Evolutionary conservation across 495 filamentous ascomycete species (phyloP), one percentile per base, ranked within the genome.

Genomic region (Xylaria venustula): DNA sequence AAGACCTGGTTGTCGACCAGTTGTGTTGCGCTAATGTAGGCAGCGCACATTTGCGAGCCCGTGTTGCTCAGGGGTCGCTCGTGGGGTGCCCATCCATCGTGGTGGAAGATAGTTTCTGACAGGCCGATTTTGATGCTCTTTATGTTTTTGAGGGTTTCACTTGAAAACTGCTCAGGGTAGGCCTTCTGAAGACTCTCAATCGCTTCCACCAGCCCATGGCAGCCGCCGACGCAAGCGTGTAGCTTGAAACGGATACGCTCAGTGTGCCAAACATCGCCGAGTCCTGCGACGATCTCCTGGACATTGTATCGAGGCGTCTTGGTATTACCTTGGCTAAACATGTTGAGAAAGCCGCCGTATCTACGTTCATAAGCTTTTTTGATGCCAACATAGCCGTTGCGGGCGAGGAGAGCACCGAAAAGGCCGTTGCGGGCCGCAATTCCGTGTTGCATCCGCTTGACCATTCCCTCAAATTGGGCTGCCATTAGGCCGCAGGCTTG

Each of bases 361-460:
- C 51, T 58, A 22, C 74, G 61, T 50, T 81, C 77, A 32, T 72
- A 76, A 0, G 81, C 73, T 41, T 77, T 73, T 54, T 78, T 74
- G 45, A 82, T 80, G 0, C 79, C 80, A 6, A 61, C 58, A 62
- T 82, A 81, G 0, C 69, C 73, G 2, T 54, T 50, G 14, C 67
- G 59, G 3, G 77, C 75, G 40, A 80, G 47, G 9, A 81, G 49
- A 3, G 77, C 73, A 0, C 55, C 75, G 28, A 81, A 68, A 1
- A 80, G 71, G 0, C 77, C 78, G 45, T 75, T 81, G 1, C 77
- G 71, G 11, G 77, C 74, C 0, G 76, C 76, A 53, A 82, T 81
- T 1, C 71, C 78, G 51, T 80, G 78, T 58, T 79, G 75, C 74
- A 81, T 77, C 5, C 75, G 69, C 60, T 79, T 82, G 1, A 76